These are phyloP conservation scores for Daldinia caldariorum DNA, from an alignment of 495 filamentous ascomycete genomes.

Conservation along the genomic window DNA sequence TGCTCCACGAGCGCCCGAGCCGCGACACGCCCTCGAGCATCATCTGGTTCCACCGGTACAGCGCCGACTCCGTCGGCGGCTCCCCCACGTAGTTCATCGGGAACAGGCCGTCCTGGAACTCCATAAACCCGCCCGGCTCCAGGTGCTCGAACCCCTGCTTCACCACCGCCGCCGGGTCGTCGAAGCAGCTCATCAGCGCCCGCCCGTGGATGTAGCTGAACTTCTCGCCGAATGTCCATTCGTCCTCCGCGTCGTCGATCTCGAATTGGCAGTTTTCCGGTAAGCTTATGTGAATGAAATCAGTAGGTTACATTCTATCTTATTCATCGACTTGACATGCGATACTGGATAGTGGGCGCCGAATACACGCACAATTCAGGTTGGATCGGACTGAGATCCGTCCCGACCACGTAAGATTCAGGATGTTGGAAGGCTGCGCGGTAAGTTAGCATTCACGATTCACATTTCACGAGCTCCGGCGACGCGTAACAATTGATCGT, in stretches of 20 bases:
- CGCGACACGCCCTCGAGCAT: slow-evolving; percentile 46
- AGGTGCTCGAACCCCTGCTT: slow-evolving; percentile 56
- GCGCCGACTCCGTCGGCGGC: slow-evolving; percentile 36
- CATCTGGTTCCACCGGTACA: slow-evolving; percentile 51
- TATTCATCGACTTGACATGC: no score
- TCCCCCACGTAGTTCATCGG: slow-evolving; percentile 49
- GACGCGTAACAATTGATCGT: no score
- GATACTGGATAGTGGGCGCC: not conserved
- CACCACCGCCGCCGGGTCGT: slow-evolving; percentile 60
- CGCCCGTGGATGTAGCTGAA: slow-evolving; percentile 67
- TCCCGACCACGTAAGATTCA: slow-evolving; percentile 54
- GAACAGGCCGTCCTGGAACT: slow-evolving; percentile 58
- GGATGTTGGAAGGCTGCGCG: slow-evolving; percentile 45
- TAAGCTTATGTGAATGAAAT: slow-evolving; percentile 42
- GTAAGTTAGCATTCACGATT: slow-evolving; percentile 27
- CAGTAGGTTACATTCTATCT: not conserved
- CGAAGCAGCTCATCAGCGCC: slow-evolving; percentile 60
- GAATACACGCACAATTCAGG: slow-evolving; percentile 53
- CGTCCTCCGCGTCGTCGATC: slow-evolving; percentile 64
- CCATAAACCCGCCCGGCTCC: slow-evolving; percentile 61
- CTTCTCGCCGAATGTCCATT: slow-evolving; percentile 60
- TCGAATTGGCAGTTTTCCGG: slow-evolving; percentile 65
- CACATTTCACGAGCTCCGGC: no score
- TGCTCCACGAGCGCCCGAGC: slow-evolving; percentile 47
- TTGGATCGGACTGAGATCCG: slow-evolving; percentile 65